Conservation (phyloP, 1,284 basidiomycete species). For the Salmacisia buchloeana region DNA sequence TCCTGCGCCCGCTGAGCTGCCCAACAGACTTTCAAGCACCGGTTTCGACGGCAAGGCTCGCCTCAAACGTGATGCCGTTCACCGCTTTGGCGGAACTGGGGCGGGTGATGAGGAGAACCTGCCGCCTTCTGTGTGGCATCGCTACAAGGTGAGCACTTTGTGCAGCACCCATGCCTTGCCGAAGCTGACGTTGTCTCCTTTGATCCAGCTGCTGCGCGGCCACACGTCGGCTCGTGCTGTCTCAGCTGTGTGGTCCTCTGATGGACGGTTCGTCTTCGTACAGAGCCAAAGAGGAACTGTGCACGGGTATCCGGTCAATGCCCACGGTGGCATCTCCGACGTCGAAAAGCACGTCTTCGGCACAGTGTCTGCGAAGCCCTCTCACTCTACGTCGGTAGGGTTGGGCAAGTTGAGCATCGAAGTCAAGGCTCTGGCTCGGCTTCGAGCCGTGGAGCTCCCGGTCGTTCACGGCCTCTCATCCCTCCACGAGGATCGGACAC, state of each 20-base stretch:
- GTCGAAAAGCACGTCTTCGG: slow-evolving; percentile 20
- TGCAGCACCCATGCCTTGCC: no score
- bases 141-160: not conserved
- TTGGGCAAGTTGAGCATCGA: not conserved
- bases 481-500: no score
- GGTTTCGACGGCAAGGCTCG: not conserved
- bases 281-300: slow-evolving; percentile 26
- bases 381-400: not conserved
- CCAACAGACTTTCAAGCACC: not conserved
- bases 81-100: not conserved
- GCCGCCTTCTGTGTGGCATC: not conserved
- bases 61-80: not conserved
- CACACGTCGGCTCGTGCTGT: slow-evolving; percentile 25
- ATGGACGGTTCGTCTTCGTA: slow-evolving; percentile 25
- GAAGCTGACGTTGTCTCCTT: not conserved
- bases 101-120: not conserved
- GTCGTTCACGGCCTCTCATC: no score
- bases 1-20: not conserved
- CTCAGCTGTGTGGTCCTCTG: slow-evolving; percentile 19
- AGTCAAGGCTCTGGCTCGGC: not conserved
- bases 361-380: no score
- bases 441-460: not conserved
- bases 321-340: slow-evolving; percentile 19
- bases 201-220: slow-evolving; percentile 20
- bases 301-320: slow-evolving; percentile 26